phyloP scores from a whole-genome alignment of 306 rosid genomes.

The Sphenostylis stenocarpa region DNA sequence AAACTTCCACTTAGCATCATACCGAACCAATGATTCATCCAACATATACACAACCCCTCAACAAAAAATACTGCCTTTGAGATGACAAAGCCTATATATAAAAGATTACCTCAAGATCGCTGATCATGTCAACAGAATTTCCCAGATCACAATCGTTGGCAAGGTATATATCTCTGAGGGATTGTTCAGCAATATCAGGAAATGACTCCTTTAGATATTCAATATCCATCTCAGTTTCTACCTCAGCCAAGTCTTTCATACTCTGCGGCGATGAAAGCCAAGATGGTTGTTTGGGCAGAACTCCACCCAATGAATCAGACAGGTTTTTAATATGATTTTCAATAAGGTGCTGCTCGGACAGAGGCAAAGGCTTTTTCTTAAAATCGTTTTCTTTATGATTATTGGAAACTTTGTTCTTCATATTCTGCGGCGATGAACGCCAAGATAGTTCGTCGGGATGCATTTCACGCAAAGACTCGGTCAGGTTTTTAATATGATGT shows the following conservation, averaged over 20 bases:
- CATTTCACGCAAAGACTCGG: too few species aligned
- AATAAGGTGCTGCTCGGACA: too few species aligned
- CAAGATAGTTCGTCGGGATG: too few species aligned
- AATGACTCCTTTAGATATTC: slow-evolving; percentile 53
- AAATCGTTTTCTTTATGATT: too few species aligned
- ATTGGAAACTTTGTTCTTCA: too few species aligned
- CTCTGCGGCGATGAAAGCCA: not conserved
- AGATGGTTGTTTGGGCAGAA: not conserved
- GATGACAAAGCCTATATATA: not conserved
- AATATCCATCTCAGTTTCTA: slow-evolving; percentile 28
- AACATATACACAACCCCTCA: not conserved
- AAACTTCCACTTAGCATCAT: not conserved
- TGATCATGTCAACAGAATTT: slow-evolving; percentile 59
- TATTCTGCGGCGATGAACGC: too few species aligned
- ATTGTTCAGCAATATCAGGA: slow-evolving; percentile 53
- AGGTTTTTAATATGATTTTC: too few species aligned
- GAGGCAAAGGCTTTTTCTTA: too few species aligned
- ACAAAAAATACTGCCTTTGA: not conserved
- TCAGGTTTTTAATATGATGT: too few species aligned
- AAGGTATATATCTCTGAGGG: slow-evolving; percentile 52
- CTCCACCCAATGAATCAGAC: not conserved
- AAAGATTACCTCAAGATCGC: slow-evolving; percentile 45
- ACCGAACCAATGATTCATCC: not conserved
- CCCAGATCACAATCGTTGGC: slow-evolving; percentile 50
- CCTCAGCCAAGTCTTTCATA: not conserved